A percentile compares a stretch with the other conserved stretches of the same genome.
Evolutionary conservation across 2,329 filamentous ascomycete genomes (phyloP).

Genomic region (Drechslerella stenobrocha): DNA sequence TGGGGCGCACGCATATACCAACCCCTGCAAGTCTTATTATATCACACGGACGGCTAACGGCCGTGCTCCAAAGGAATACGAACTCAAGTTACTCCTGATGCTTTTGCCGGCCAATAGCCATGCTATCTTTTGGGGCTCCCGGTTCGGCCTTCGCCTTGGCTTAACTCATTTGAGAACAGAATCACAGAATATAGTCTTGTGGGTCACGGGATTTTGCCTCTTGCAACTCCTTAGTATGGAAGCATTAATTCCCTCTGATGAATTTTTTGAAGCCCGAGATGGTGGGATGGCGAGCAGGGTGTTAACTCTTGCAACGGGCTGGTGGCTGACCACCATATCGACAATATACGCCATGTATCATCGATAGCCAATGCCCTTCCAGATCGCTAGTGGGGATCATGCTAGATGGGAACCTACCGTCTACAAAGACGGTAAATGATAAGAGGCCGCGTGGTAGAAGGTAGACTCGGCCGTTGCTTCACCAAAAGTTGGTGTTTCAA

Average conservation of each 20-base stretch:
- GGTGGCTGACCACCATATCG: too few relatives aligned
- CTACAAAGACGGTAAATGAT: slow-evolving; percentile 1
- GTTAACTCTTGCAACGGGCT: too few relatives aligned
- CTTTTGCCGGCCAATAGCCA: not conserved
- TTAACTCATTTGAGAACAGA: not conserved
- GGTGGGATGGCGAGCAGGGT: too few relatives aligned
- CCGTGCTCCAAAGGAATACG: not conserved
- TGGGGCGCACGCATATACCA: not conserved
- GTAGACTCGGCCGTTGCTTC: not conserved
- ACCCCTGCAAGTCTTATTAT: not conserved
- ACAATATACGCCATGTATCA: too few relatives aligned
- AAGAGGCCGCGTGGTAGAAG: not conserved
- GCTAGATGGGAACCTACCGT: not conserved
- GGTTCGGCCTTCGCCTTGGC: not conserved
- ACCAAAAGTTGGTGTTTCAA: not conserved
- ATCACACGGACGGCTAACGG: not conserved
- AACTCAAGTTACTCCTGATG: not conserved
- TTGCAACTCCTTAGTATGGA: slow-evolving; percentile 1
- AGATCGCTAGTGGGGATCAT: too few relatives aligned
- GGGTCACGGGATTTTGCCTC: not conserved
- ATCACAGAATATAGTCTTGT: not conserved
- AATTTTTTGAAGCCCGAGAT: too few relatives aligned
- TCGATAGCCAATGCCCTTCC: too few relatives aligned
- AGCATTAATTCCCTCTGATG: slow-evolving; percentile 1
- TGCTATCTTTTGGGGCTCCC: too few relatives aligned